phyloP scores from a whole-genome alignment of 495 filamentous ascomycete genomes.

The Thozetella sp. region DNA sequence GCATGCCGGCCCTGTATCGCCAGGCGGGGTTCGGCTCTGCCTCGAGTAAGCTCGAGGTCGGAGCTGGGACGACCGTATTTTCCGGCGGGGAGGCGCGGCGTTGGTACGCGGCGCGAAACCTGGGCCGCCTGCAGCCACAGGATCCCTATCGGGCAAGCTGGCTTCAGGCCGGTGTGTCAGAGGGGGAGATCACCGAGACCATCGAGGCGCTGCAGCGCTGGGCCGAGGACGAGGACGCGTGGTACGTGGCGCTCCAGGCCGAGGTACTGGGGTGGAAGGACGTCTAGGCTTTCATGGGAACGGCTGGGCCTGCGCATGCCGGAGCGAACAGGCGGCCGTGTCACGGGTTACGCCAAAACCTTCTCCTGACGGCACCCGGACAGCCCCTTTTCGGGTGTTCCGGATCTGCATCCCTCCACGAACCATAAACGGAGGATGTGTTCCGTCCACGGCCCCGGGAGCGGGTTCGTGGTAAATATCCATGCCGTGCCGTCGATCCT shows the following conservation, averaged over 20 bases:
- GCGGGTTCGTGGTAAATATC: background rate
- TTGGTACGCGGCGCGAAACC: conserved; percentile 26
- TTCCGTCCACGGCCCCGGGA: background rate
- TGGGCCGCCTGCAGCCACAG: conserved; percentile 28
- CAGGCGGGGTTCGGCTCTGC: conserved; percentile 33
- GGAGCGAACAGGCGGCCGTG: no score
- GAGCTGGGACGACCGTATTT: conserved; percentile 27
- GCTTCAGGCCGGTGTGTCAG: conserved; percentile 33
- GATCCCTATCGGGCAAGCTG: conserved; percentile 36
- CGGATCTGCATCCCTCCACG: background rate
- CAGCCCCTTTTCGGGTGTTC: no score
- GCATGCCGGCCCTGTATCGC: conserved; percentile 30
- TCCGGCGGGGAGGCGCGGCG: conserved; percentile 24
- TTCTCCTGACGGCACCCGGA: no score
- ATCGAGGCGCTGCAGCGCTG: conserved; percentile 24
- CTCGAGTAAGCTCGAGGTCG: conserved; percentile 25
- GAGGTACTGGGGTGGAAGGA: conserved; percentile 45
- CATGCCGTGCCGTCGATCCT: background rate
- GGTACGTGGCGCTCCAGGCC: conserved; percentile 33
- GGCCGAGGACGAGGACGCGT: conserved; percentile 38
- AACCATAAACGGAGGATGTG: background rate
- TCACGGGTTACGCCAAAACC: no score
- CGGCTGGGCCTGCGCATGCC: no score
- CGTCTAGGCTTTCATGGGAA: no score
- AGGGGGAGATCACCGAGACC: conserved; percentile 35